A percentile compares a stretch with the other conserved stretches of the same genome.
Conservation (phyloP, 2,329 filamentous ascomycete species). For the Aspergillus ibericus region DNA sequence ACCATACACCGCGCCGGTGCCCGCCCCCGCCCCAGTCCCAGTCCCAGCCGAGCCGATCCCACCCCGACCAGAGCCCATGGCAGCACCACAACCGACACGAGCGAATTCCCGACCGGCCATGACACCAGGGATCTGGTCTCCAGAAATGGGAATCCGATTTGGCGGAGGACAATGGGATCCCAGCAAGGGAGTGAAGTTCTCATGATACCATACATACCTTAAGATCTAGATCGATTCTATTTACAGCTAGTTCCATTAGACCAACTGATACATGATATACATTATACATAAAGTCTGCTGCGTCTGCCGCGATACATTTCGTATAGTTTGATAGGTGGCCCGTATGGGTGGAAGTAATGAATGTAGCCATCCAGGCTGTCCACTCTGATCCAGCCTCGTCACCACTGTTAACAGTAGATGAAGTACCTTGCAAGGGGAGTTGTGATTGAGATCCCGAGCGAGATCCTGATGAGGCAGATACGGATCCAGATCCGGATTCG, state of each 20-base stretch:
- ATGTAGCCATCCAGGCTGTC: neutral
- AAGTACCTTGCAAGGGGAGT: neutral
- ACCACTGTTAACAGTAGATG: neutral
- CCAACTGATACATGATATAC: no score
- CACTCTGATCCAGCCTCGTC: neutral
- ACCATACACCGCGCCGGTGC: constrained; percentile 19
- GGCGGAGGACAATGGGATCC: constrained; percentile 62
- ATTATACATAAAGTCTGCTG: neutral
- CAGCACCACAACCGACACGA: constrained; percentile 50
- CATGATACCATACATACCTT: constrained; percentile 26
- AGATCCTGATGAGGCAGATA: neutral
- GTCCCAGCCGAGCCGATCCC: constrained; percentile 40
- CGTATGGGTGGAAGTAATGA: no score
- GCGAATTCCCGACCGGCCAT: constrained; percentile 55
- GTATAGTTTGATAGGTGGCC: neutral
- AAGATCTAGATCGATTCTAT: no score
- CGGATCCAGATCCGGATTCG: neutral
- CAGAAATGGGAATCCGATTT: constrained; percentile 79
- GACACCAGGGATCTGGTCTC: constrained; percentile 68
- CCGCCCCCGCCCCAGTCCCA: neutral
- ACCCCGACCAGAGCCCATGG: constrained; percentile 38
- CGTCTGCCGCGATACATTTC: neutral
- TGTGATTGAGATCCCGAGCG: neutral
- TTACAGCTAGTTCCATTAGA: no score
- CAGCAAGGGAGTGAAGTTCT: constrained; percentile 58